Percentiles rank a stretch among this genome's conserved stretches.
phyloP scores from a whole-genome alignment of 2,329 filamentous ascomycete genomes.

The Talaromyces sp. region DNA sequence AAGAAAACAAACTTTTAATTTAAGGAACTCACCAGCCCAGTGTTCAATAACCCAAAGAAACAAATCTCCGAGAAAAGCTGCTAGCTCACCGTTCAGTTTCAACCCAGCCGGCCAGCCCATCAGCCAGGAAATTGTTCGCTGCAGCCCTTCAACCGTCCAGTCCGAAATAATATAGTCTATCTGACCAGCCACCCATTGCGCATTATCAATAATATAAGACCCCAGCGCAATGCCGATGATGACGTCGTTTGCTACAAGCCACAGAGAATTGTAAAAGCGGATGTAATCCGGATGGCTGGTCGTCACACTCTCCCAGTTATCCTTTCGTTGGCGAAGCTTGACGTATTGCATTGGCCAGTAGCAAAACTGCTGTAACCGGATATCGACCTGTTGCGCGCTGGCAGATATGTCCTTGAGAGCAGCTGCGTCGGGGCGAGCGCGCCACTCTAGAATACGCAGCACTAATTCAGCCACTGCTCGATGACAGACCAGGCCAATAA shows the following conservation, averaged over 20 bases:
- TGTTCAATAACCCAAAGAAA: slow-evolving; percentile 99
- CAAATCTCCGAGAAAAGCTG: slow-evolving; percentile 86
- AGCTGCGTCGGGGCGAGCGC: slow-evolving; percentile 67
- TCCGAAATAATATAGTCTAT: slow-evolving; percentile 69
- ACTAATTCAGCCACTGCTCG: slow-evolving; percentile 75
- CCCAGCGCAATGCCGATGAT: slow-evolving; percentile 97
- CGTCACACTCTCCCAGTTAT: slow-evolving; percentile 92
- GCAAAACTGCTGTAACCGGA: slow-evolving; percentile 93
- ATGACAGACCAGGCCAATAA: slow-evolving; percentile 73
- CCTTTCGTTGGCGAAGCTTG: slow-evolving; percentile 80
- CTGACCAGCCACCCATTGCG: slow-evolving; percentile 72
- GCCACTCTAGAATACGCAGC: slow-evolving; percentile 77
- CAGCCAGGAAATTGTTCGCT: slow-evolving; percentile 86
- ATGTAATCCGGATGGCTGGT: slow-evolving; percentile 97
- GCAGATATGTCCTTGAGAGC: slow-evolving; percentile 94
- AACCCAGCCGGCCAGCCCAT: slow-evolving; percentile 93
- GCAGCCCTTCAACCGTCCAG: slow-evolving; percentile 85
- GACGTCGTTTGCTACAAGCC: slow-evolving; percentile 97
- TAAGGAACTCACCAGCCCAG: slow-evolving; percentile 67
- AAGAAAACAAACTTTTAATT: background rate
- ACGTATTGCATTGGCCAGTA: slow-evolving; percentile 98
- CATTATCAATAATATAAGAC: slow-evolving; percentile 95
- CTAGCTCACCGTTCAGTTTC: slow-evolving; percentile 91
- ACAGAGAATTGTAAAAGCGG: slow-evolving; percentile 96
- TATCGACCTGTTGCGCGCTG: slow-evolving; percentile 95